Conservation (phyloP, 208 protist species). For the Naegleria fowleri region DNA sequence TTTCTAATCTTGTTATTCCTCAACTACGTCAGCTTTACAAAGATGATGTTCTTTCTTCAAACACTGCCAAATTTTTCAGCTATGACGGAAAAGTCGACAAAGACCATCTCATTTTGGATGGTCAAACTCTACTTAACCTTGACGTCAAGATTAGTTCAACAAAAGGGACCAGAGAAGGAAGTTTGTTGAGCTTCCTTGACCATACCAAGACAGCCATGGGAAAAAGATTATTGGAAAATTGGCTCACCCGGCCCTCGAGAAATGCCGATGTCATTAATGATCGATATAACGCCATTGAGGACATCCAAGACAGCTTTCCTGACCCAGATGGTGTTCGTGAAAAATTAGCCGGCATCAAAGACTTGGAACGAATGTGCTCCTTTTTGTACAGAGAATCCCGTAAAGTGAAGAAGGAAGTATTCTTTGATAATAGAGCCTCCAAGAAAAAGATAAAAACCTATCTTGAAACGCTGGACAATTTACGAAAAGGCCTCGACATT, state of each 20-base stretch:
- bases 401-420: not conserved
- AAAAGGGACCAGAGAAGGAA: conserved; percentile 6
- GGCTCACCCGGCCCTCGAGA: conserved; percentile 36
- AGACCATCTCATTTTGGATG: conserved; percentile 34
- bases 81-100: conserved; percentile 30
- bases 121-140: conserved; percentile 35
- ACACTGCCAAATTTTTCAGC: conserved; percentile 20
- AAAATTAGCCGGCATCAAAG: not conserved
- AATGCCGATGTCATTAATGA: conserved; percentile 26
- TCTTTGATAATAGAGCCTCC: not conserved
- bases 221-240: conserved; percentile 35
- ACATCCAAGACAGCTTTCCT: conserved; percentile 24
- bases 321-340: not conserved
- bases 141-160: conserved; percentile 37
- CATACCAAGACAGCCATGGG: conserved; percentile 33
- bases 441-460: not conserved
- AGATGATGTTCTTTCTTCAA: not conserved
- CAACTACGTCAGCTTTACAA: not conserved
- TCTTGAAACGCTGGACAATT: not conserved
- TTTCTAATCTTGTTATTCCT: conserved; percentile 7
- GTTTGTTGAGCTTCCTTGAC: conserved; percentile 29
- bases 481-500: not conserved
- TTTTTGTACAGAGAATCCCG: not conserved
- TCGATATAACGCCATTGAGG: conserved; percentile 37
- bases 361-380: not conserved